Evolutionary conservation across 2,329 filamentous ascomycete species (phyloP), one percentile per base, ranked within the genome.

Genomic region (Arthrobotrys megalospora): DNA sequence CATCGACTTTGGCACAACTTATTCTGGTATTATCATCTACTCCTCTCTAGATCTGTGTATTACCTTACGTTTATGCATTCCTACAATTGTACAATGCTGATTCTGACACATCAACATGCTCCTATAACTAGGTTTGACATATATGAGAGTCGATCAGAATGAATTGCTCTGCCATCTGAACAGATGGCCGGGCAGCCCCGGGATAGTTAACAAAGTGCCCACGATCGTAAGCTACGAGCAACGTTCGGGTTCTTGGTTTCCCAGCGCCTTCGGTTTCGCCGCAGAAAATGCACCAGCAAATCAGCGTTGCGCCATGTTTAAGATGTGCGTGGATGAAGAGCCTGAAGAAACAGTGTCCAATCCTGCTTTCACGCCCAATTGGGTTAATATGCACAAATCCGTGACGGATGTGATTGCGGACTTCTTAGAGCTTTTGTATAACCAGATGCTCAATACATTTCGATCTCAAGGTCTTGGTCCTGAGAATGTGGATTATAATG

Each of bases 121-220:
- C 12, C 38, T 7, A 16, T 32, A 8, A 1, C 24, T n/a, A 64
- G 60, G 60, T 3, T 16, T 64, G 38, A 41, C 60, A 2, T 64
- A 64, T 64, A 64, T 64, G 60, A 16, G 43, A 34, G 60, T 64
- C 19, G 60, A 24, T 21, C 16, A 16, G 34, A 64, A 64, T 64
- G 60, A 64, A 47, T 11, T 64, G 38, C 60, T 64, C 36, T 38
- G 60, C 38, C 60, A 64, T 41, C 60, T 64, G 5, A 64, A 64
- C 38, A 64, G 43, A 4, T 64, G 60, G 60, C 60, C 60, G 5
- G 43, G 60, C 16, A 16, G 21, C 21, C 8, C 38, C 14, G 60
- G 43, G 4, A n/a, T 45, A 24, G 36, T 47, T 14, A 47, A 64
- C 60, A 64, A 64, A 16, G 60, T 64, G 19, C 60, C 60, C 10